Evolutionary conservation across 139 green algal species (phyloP), one percentile per base, ranked within the genome.

Genomic region (Picochlorum costavermella): DNA sequence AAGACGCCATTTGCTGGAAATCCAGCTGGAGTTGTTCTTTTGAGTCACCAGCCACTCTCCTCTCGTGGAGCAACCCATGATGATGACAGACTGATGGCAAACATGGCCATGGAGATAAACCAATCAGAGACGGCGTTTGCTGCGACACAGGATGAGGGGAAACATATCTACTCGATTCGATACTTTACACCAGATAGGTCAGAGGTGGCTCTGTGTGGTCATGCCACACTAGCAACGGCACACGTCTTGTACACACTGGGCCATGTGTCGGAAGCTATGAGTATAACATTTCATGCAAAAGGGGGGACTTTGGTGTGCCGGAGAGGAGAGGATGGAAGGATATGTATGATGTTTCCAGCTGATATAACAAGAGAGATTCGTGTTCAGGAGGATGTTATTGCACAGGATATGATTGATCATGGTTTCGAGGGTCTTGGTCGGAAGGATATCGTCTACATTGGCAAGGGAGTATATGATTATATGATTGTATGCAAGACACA

Each of bases 101-200:
- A 50, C 0, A 82, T 91, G 17, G 88, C 88, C 13, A 67, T 62
- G 12, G 88, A 95, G 50, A 86, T 82, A 16, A 95, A 94, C 60
- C 72, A 89, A 5, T 70, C 65, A 2, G 88, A 95, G 58, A 95
- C 88, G 5, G 88, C 88, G 0, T 95, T 84, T 45, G 36, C 91
- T 10, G 70, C 77, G 46, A 61, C 25, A 23, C 14, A 44, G 4
- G 44, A 49, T 50, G 44, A 53, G 13, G 53, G 17, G 5, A 31
- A 36, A n/a, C 28, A 62, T 29, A 29, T 56, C 17, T 80, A 77
- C 23, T 6, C 31, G 2, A 62, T 87, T 29, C 70, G 81, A 29
- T 87, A 81, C 72, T 87, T 85, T 74, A 87, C 76, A 1, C 80
- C 80, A 17, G 16, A 40, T 40, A 56, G 44, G 12, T 36, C n/a